Evolutionary conservation across 768 basidiomycete species (phyloP), one percentile per base, ranked within the genome.

Genomic region (Leccinellum luteum): DNA sequence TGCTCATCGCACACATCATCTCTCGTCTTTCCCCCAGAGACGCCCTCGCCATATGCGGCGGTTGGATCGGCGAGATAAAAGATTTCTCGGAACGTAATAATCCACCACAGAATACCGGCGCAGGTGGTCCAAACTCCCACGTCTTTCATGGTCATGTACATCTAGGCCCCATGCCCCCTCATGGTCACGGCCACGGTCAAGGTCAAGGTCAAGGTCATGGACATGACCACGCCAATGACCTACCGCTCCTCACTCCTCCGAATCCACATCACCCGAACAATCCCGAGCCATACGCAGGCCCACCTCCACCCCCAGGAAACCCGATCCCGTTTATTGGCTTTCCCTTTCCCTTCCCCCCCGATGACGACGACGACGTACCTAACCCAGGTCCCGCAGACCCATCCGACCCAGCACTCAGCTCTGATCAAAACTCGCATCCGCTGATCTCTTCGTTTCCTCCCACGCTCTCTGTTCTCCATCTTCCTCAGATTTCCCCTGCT

Each of bases 41-140:
- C 7, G 71, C 73, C 34, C 62, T 73, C 57, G 65, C 59, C 14
- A 59, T 68, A 48, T 70, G 64, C 41, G 69, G 65, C 15, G 63
- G 61, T 19, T 73, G 70, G 65, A 71, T 73, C 23, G 74, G 71
- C n/a, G 71, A 76, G 34, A 68, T 79, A 30, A 65, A 52, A 50
- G 61, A 62, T 10, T 61, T 60, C 1, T 43, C 57, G 8, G 69
- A 71, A 17, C 64, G 59, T 25, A 10, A 13, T 4, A 52, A 58
- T 9, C 1, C 56, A 4, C 23, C 30, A 10, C 66, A 28, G 4
- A 48, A 54, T 9, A 2, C 58, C 14, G 60, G 21, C 6, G 13
- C 14, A 34, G 47, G 27, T 3, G 35, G 31, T 3, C 55, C 45
- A 54, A 64, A 54, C 28, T 25, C 54, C 51, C 56, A 55, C 4